Evolutionary conservation across 805 yeast genomes (phyloP), one percentile per base, ranked within the genome.

Genomic region (Metschnikowia peoriensis): DNA sequence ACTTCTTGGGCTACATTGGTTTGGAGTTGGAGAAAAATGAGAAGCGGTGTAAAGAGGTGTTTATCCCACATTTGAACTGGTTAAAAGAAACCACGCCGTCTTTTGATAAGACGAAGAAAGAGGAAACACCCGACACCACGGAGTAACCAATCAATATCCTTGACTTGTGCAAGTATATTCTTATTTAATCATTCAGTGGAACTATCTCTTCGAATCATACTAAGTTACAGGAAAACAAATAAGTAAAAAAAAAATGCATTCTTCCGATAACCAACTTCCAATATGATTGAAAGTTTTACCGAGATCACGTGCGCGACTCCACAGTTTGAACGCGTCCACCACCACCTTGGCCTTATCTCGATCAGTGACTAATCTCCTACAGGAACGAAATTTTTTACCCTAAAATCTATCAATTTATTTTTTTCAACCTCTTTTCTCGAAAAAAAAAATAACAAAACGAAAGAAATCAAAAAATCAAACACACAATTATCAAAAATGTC

Each of bases 1-100:
- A 59, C 22, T 70, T 65, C 50, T 61, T 73, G 44, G 28, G 28
- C 9, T 73, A 69, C 51, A 66, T 73, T 5, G 50, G 46, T 2
- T 44, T 39, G 1, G 72, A 69, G 38, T 57, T 51, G 46, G 69
- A 61, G 7, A 43, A 32, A 2, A 62, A 71, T 48, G 55, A 47
- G 10, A 51, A 64, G 37, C 50, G 75, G 47, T 75, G 79, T 56
- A 53, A 57, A 6, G 66, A 69, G 17, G 70, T 73, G 7, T 75
- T 71, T 52, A 60, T 75, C 29, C 78, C 78, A 0, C 79, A 75
- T 57, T 62, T 74, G 61, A 61, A 66, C 51, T 75, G 78, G 78
- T 64, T 75, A 49, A 71, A 71, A 57, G 67, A 70, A 47, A 73
- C 77, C 8, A 57, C 62, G 2, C 47, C 51, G 39, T 47, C 34